These are phyloP conservation scores for Phytophthora chlamydospora DNA, from an alignment of 352 stramenopile species.

Conservation along the genomic window DNA sequence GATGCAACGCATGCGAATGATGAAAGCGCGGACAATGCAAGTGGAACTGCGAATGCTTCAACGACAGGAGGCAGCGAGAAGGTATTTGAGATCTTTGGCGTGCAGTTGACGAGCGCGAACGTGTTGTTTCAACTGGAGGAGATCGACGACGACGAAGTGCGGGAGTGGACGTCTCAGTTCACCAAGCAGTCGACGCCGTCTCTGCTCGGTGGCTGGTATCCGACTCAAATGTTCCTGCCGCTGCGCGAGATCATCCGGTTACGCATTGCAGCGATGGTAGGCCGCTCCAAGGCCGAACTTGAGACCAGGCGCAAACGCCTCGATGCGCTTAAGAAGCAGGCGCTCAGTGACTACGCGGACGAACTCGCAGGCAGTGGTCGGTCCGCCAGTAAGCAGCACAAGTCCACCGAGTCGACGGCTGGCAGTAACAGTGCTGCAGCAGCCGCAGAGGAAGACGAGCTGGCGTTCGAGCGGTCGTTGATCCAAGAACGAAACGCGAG, in stretches of 20 bases:
- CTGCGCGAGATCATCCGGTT: slow-evolving; percentile 79
- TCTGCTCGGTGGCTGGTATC: slow-evolving; percentile 78
- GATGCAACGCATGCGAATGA: slow-evolving; percentile 18
- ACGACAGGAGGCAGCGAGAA: slow-evolving; percentile 28
- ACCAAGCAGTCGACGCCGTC: slow-evolving; percentile 48
- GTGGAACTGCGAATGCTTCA: slow-evolving; percentile 7
- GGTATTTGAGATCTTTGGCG: slow-evolving; percentile 73
- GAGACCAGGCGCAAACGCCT: slow-evolving; percentile 70
- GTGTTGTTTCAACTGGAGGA: slow-evolving; percentile 79
- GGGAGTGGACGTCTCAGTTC: slow-evolving; percentile 60
- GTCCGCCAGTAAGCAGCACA: slow-evolving; percentile 22
- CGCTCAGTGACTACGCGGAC: slow-evolving; percentile 60
- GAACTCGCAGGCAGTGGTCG: slow-evolving; percentile 38
- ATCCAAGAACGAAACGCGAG: slow-evolving; percentile 29
- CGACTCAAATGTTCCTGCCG: slow-evolving; percentile 79
- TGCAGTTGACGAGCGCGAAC: slow-evolving; percentile 72
- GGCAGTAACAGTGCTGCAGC: slow-evolving; percentile 24
- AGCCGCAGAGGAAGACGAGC: slow-evolving; percentile 33
- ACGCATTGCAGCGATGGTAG: slow-evolving; percentile 74
- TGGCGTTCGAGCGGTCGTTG: slow-evolving; percentile 49
- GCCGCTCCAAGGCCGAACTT: slow-evolving; percentile 71
- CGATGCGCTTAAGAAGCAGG: slow-evolving; percentile 76
- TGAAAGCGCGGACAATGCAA: slow-evolving; percentile 37
- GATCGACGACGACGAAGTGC: slow-evolving; percentile 72
- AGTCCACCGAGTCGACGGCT: slow-evolving; percentile 18